Percentiles rank a stretch among this genome's conserved stretches.
Evolutionary conservation across 257 asterid species (phyloP).

Genomic region (Plantago ovata): DNA sequence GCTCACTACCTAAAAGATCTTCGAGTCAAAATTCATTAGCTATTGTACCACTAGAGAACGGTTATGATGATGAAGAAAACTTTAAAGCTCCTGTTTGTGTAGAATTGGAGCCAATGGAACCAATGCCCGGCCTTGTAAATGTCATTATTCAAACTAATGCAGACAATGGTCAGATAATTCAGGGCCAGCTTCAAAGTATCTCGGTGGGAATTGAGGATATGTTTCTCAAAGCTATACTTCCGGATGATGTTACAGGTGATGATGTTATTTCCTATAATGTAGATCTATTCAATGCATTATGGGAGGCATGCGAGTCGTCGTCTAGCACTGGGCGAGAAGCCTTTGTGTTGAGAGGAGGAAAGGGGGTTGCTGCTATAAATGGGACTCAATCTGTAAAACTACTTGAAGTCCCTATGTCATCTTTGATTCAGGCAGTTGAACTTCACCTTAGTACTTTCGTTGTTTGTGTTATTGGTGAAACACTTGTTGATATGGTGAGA

Average conservation of each 20-base stretch:
- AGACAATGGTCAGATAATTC: conserved; percentile 65
- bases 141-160: conserved; percentile 72
- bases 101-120: conserved; percentile 88
- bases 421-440: conserved; percentile 61
- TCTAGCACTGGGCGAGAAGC: conserved; percentile 79
- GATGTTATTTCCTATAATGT: conserved; percentile 40
- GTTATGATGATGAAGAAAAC: conserved; percentile 45
- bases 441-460: conserved; percentile 73
- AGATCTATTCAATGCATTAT: conserved; percentile 70
- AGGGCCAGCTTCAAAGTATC: conserved; percentile 70
- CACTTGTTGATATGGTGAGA: conserved; percentile 58
- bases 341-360: conserved; percentile 81
- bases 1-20: conserved; percentile 44
- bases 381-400: conserved; percentile 90
- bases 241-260: conserved; percentile 55
- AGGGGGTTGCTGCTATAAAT: conserved; percentile 71
- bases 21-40: conserved; percentile 53
- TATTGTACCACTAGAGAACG: conserved; percentile 61
- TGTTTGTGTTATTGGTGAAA: conserved; percentile 75
- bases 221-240: conserved; percentile 75
- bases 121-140: conserved; percentile 82
- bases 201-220: conserved; percentile 92
- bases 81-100: conserved; percentile 55
- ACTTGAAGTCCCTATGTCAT: conserved; percentile 56
- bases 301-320: conserved; percentile 92